These are phyloP conservation scores for Aspergillus diversus DNA, from an alignment of 495 filamentous ascomycete species.

Conservation along the genomic window DNA sequence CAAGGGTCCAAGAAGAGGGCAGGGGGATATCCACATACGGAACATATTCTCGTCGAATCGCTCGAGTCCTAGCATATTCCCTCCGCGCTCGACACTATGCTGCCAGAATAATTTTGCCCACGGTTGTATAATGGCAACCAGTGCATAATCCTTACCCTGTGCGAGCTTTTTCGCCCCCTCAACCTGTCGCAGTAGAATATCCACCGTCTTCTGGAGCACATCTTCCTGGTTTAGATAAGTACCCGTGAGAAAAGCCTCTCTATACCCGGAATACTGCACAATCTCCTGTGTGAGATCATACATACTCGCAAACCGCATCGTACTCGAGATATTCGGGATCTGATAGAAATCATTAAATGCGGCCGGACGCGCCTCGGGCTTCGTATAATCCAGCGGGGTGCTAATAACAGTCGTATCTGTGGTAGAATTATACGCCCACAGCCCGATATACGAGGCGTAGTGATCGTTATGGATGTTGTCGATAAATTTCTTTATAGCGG, in stretches of 20 bases:
- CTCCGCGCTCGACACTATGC: conserved; percentile 19
- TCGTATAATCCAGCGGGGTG: conserved; percentile 26
- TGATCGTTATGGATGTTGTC: conserved; percentile 27
- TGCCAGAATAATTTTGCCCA: conserved; percentile 27
- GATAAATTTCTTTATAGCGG: conserved; percentile 22
- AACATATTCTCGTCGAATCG: conserved; percentile 30
- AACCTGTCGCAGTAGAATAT: conserved; percentile 26
- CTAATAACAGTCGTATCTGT: conserved; percentile 21
- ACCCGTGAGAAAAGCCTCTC: conserved; percentile 11
- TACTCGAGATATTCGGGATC: conserved; percentile 20
- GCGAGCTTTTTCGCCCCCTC: conserved; percentile 19
- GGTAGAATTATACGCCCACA: conserved; percentile 25
- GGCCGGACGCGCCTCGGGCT: conserved; percentile 19
- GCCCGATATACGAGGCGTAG: conserved; percentile 25
- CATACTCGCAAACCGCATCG: conserved; percentile 20
- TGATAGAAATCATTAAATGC: conserved; percentile 23
- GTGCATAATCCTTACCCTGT: conserved; percentile 20
- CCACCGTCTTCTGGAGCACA: conserved; percentile 21
- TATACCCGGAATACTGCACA: conserved; percentile 23
- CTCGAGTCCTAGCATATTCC: conserved; percentile 32
- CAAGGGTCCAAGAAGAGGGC: not conserved
- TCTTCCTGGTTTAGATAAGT: conserved; percentile 9
- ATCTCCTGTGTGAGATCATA: conserved; percentile 24
- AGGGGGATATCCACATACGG: conserved; percentile 16
- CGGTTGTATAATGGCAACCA: conserved; percentile 29